These are phyloP conservation scores for Penicillium sp. DNA, from an alignment of 2,329 filamentous ascomycete species.

Conservation along the genomic window DNA sequence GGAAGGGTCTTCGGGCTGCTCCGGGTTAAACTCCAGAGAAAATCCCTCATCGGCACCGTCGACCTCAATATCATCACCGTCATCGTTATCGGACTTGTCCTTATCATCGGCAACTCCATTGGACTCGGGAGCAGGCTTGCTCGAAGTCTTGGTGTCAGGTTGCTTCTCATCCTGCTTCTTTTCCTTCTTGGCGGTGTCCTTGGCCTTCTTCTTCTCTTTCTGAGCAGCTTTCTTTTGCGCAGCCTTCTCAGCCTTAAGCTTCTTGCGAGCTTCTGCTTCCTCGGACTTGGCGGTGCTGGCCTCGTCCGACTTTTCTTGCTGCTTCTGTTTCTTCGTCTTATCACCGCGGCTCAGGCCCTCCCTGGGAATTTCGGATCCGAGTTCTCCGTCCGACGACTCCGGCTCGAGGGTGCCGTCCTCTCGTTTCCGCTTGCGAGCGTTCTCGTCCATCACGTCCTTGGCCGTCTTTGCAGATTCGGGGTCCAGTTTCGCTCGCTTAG, in stretches of 20 bases:
- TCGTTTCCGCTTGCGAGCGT: conserved; percentile 73
- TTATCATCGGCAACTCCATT: conserved; percentile 17
- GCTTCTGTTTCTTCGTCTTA: conserved; percentile 57
- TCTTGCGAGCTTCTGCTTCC: conserved; percentile 37
- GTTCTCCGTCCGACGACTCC: conserved; percentile 48
- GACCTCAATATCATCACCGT: conserved; percentile 33
- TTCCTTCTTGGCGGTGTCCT: conserved; percentile 38
- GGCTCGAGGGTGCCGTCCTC: conserved; percentile 57
- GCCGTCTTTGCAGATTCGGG: conserved; percentile 87
- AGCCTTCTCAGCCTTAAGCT: conserved; percentile 41
- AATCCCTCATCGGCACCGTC: conserved; percentile 51
- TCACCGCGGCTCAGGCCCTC: conserved; percentile 58
- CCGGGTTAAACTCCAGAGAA: conserved; percentile 46
- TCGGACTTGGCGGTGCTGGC: conserved; percentile 26
- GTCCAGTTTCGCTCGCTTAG: conserved; percentile 84
- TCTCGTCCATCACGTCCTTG: conserved; percentile 90
- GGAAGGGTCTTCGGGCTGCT: conserved; percentile 36
- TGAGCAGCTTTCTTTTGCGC: conserved; percentile 49
- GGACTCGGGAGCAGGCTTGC: conserved; percentile 25
- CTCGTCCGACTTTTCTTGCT: conserved; percentile 34
- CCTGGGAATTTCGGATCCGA: conserved; percentile 51
- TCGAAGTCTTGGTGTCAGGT: conserved; percentile 15
- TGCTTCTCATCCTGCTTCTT: conserved; percentile 31
- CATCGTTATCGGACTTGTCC: conserved; percentile 23
- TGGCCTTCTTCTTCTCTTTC: conserved; percentile 51